Base-by-base conservation (phyloP, 1,284 basidiomycete genomes). In the Phlebopus sp. region DNA sequence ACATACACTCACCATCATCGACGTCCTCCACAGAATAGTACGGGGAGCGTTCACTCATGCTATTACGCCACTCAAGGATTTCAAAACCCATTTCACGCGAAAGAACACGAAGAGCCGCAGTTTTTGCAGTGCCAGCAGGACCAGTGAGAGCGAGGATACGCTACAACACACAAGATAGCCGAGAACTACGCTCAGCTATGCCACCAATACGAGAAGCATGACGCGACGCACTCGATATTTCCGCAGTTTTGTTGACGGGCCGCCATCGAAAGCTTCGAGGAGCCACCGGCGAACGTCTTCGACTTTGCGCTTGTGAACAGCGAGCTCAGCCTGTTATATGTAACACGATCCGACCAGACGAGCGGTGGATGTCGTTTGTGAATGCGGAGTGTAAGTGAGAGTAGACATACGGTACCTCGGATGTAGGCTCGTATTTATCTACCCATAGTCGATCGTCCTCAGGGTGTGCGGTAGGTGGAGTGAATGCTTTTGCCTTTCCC, bases 81-180 rank as follows among this genome's bases (percentile, higher is more conserved):
- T 95, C 88, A 42, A 91, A 81, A 2, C 78, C 81, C 51, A 97
- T 70, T 57, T 96, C 88, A 18, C 73, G 68, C 0, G 91, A 77
- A 6, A 99, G 70, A 0, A 94, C 78, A 10, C 80, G 79, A 0
- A 98, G 57, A 0, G 92, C 92, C 0, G 92, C 80, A 0, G 95
- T 96, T 72, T 99, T 99, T 0, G 84, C 96, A 0, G 85, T 82
- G 1, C 96, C 97, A 7, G 94, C 86, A 0, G 92, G 92, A 2
- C 97, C 96, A 1, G 90, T 90, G 7, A 99, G 70, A 0, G 84
- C 82, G 2, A 98, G 78, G 18, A 99, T 81, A 32, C 91, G 79
- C 92, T 94, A 53, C 9, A 36, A 15, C 15, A 25, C 18, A 27
- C 41, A 31, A 23, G n/a, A n/a, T n/a, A n/a, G n/a, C n/a, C n/a